Evolutionary conservation across 2,329 filamentous ascomycete species (phyloP).

Genomic region (Neonectria punicea): DNA sequence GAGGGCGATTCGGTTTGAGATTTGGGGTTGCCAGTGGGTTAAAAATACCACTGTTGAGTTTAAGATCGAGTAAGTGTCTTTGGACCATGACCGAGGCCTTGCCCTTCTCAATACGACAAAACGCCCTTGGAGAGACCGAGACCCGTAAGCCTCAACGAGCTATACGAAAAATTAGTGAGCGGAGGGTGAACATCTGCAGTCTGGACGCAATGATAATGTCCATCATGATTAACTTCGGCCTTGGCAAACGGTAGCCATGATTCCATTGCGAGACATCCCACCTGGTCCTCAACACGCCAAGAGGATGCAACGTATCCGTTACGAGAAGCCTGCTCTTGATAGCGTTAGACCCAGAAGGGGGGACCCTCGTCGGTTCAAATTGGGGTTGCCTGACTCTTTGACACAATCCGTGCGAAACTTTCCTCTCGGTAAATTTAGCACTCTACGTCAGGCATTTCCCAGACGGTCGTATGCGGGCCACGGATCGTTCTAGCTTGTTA

Average conservation of each 20-base stretch:
- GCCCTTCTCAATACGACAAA: background rate
- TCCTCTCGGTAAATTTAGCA: conserved; percentile 2
- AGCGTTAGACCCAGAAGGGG: background rate
- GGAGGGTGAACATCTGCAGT: background rate
- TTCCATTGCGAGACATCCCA: background rate
- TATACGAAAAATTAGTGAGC: background rate
- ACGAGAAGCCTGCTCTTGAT: background rate
- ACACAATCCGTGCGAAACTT: background rate
- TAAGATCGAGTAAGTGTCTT: background rate
- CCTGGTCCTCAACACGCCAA: background rate
- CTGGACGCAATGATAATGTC: background rate
- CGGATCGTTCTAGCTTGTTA: conserved; percentile 14
- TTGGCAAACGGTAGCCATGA: background rate
- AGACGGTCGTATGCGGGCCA: conserved; percentile 13
- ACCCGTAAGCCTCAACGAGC: background rate
- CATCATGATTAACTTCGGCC: background rate
- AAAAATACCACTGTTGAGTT: background rate
- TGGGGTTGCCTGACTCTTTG: conserved; percentile 5
- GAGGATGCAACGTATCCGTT: background rate
- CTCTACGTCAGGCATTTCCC: conserved; percentile 15
- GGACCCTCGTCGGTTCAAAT: background rate
- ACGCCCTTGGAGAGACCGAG: background rate
- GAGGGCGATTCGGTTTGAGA: background rate
- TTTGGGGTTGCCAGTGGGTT: background rate
- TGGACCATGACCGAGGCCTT: background rate